phyloP scores from a whole-genome alignment of 192 early-diverging fungal genomes.

The Coemansia reversa region DNA sequence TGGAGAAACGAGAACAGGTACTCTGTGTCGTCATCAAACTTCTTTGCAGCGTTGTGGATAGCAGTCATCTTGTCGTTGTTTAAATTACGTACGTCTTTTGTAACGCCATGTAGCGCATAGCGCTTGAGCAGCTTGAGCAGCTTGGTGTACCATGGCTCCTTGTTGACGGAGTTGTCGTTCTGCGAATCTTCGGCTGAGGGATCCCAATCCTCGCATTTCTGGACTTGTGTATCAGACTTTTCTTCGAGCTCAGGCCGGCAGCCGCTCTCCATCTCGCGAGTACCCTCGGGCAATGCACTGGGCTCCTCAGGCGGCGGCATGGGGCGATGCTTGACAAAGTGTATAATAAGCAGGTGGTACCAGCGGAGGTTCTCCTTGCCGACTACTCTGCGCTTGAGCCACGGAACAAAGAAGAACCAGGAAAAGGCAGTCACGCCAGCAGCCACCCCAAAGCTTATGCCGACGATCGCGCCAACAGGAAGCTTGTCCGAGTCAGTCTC shows the following conservation, averaged over 20 bases:
- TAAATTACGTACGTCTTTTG: constrained; percentile 57
- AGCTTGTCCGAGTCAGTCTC: constrained; percentile 46
- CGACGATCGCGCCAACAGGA: constrained; percentile 56
- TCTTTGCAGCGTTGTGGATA: constrained; percentile 64
- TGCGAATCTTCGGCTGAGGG: constrained; percentile 7
- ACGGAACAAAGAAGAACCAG: constrained; percentile 68
- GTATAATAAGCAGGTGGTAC: constrained; percentile 70
- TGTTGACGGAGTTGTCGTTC: constrained; percentile 8
- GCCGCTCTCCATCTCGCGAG: constrained; percentile 32
- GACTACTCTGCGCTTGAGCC: constrained; percentile 61
- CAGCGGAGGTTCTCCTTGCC: constrained; percentile 67
- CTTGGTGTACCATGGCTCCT: constrained; percentile 9
- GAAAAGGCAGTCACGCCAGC: constrained; percentile 56
- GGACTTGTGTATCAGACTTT: constrained; percentile 15
- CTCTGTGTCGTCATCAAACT: constrained; percentile 73
- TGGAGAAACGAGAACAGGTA: constrained; percentile 82
- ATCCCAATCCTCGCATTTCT: constrained; percentile 17
- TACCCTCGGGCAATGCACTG: constrained; percentile 15
- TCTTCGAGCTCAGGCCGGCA: constrained; percentile 21
- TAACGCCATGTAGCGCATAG: constrained; percentile 47
- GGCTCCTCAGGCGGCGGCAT: constrained; percentile 25
- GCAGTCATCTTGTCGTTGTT: constrained; percentile 47
- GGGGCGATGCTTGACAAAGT: constrained; percentile 58
- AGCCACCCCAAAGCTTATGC: constrained; percentile 64
- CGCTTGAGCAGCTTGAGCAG: constrained; percentile 14